phyloP scores from a whole-genome alignment of 169 alveolate species.

The Cryptosporidium baileyi region DNA sequence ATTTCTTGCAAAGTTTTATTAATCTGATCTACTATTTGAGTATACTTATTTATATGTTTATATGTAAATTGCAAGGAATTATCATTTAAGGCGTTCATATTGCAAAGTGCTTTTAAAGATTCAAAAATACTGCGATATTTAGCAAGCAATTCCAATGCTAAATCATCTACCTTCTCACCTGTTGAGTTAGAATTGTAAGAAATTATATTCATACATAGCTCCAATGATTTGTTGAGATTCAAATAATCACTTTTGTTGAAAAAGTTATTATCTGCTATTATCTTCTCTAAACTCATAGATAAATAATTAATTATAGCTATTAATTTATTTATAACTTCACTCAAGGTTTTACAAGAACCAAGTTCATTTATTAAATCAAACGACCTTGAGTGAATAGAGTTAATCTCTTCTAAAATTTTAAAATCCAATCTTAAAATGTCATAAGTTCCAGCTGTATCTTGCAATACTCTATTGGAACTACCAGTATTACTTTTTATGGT shows the following conservation, averaged over 20 bases:
- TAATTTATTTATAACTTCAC: not conserved
- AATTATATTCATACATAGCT: conserved; percentile 3
- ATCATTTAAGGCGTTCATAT: not conserved
- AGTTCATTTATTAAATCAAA: not conserved
- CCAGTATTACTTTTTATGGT: not conserved
- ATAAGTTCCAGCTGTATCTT: not conserved
- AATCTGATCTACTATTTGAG: not conserved
- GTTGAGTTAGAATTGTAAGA: not conserved
- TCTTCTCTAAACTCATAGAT: not conserved
- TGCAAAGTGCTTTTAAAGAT: conserved; percentile 29
- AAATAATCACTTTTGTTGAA: not conserved
- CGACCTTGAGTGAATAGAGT: not conserved
- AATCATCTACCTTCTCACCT: conserved; percentile 11
- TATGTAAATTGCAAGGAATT: not conserved
- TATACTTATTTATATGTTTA: not conserved
- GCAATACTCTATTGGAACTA: not conserved
- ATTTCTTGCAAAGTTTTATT: not conserved
- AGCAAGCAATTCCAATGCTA: conserved; percentile 32
- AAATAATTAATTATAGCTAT: not conserved
- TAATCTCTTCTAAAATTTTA: not conserved
- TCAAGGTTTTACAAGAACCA: not conserved
- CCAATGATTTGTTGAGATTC: not conserved
- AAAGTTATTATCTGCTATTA: not conserved
- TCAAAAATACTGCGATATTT: conserved; percentile 58
- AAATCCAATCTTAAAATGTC: not conserved